Percentiles rank a stretch among this genome's conserved stretches.
Conservation (phyloP, 306 rosid species). For the Vachellia pachyceras region DNA sequence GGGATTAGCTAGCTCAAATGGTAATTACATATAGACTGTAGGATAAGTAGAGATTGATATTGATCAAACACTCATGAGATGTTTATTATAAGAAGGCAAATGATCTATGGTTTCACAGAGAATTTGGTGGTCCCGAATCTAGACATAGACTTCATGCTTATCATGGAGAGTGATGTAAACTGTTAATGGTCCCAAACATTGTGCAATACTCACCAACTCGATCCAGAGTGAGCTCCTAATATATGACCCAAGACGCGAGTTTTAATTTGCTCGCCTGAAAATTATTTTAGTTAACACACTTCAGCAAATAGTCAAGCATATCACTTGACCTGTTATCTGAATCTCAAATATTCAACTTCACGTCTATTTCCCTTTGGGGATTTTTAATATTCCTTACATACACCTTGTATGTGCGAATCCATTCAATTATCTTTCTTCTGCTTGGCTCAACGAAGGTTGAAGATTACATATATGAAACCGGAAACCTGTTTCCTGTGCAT, state of each 20-base stretch:
- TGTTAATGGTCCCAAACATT: background rate
- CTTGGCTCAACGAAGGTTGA: background rate
- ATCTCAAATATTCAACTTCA: background rate
- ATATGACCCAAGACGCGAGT: background rate
- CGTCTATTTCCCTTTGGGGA: background rate
- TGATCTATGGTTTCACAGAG: background rate
- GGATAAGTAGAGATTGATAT: no score
- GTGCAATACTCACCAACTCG: background rate
- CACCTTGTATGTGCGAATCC: background rate
- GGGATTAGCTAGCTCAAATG: no score
- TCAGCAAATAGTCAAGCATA: background rate
- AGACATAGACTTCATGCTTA: background rate
- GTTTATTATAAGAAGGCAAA: background rate
- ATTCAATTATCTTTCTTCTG: no score
- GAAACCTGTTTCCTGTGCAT: no score
- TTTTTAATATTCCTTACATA: background rate
- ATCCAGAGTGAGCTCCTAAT: background rate
- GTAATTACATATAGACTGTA: no score
- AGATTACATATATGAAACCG: background rate
- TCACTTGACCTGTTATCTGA: background rate
- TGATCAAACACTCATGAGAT: background rate
- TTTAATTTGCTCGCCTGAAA: background rate
- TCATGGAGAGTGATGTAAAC: background rate
- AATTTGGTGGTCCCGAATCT: background rate
- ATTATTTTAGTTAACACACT: background rate